Conservation (phyloP, 2,329 filamentous ascomycete genomes). For the Clathrospora elynae region DNA sequence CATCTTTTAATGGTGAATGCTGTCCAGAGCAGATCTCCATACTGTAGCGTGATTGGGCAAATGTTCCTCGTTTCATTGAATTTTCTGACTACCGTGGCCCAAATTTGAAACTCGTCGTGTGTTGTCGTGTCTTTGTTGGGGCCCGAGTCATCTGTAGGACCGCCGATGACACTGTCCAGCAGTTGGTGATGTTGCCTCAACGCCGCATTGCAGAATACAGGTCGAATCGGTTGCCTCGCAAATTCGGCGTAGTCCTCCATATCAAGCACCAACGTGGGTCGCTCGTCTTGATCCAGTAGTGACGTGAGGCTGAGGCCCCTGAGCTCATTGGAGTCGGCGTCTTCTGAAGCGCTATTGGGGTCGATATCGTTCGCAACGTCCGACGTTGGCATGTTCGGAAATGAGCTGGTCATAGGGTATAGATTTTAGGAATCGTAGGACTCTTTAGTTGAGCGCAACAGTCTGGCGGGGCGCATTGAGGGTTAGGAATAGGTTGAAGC, state of each 20-base stretch:
- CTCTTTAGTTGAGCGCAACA: background rate
- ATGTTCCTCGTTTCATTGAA: slow-evolving; percentile 55
- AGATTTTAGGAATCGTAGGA: background rate
- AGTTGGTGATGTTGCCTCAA: slow-evolving; percentile 37
- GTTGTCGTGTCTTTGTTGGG: slow-evolving; percentile 11
- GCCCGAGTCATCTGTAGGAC: slow-evolving; percentile 1
- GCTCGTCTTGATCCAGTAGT: slow-evolving; percentile 39
- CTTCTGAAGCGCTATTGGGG: slow-evolving; percentile 12
- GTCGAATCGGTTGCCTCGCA: slow-evolving; percentile 21
- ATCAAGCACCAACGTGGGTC: slow-evolving; percentile 42
- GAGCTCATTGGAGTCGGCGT: slow-evolving; percentile 27
- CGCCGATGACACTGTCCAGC: slow-evolving; percentile 32
- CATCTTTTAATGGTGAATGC: slow-evolving; percentile 39
- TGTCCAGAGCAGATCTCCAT: slow-evolving; percentile 38
- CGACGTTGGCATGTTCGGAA: slow-evolving; percentile 3
- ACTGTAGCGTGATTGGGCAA: slow-evolving; percentile 51
- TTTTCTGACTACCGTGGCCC: slow-evolving; percentile 51
- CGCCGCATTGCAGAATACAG: slow-evolving; percentile 40
- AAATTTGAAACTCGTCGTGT: slow-evolving; percentile 49
- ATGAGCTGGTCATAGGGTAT: slow-evolving; percentile 12
- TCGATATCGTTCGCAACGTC: slow-evolving; percentile 2
- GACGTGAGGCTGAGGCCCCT: slow-evolving; percentile 34
- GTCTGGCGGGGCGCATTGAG: slow-evolving; percentile 4
- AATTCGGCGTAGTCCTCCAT: slow-evolving; percentile 34
- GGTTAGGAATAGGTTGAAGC: slow-evolving; percentile 1